Evolutionary conservation across 139 green algal species (phyloP).

Genomic region (Micractinium conductrix): DNA sequence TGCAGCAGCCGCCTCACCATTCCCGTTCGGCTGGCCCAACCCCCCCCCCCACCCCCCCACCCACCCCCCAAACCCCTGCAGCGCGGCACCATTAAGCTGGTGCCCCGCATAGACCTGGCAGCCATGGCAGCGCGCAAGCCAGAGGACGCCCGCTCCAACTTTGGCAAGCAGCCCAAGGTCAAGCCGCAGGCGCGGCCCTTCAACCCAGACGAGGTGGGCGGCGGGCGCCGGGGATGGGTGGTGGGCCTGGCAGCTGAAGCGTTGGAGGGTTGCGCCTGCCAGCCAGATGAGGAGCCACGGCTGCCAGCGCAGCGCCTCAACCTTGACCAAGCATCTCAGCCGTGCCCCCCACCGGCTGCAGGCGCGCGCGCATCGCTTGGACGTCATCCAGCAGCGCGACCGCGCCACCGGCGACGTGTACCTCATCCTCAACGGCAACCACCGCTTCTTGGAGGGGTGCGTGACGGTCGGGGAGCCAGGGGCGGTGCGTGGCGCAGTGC

Average conservation of each 20-base stretch:
- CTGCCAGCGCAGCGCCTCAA: neutral
- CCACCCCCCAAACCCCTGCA: too few relatives aligned
- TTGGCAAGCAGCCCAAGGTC: constrained; percentile 69
- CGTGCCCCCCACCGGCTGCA: neutral
- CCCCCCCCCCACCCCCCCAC: too few relatives aligned
- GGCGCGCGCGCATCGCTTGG: constrained; percentile 10
- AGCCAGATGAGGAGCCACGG: neutral
- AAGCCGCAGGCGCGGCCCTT: constrained; percentile 67
- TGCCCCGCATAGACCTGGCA: constrained; percentile 88
- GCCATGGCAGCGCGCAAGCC: constrained; percentile 44
- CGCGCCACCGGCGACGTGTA: constrained; percentile 36
- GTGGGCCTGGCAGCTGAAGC: neutral
- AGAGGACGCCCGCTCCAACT: constrained; percentile 41
- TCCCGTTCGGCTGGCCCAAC: too few relatives aligned
- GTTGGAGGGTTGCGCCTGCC: too few relatives aligned
- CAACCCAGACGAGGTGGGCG: constrained; percentile 64
- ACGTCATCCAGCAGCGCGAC: constrained; percentile 37
- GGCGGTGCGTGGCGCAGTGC: too few relatives aligned
- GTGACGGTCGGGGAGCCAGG: too few relatives aligned
- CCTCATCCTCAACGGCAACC: constrained; percentile 45
- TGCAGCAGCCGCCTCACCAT: too few relatives aligned
- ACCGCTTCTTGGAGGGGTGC: constrained; percentile 83
- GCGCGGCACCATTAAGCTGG: constrained; percentile 65
- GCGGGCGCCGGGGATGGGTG: neutral
- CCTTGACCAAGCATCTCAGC: too few relatives aligned